Conservation (phyloP, 768 basidiomycete species). For the Clitopilus passeckerianus region DNA sequence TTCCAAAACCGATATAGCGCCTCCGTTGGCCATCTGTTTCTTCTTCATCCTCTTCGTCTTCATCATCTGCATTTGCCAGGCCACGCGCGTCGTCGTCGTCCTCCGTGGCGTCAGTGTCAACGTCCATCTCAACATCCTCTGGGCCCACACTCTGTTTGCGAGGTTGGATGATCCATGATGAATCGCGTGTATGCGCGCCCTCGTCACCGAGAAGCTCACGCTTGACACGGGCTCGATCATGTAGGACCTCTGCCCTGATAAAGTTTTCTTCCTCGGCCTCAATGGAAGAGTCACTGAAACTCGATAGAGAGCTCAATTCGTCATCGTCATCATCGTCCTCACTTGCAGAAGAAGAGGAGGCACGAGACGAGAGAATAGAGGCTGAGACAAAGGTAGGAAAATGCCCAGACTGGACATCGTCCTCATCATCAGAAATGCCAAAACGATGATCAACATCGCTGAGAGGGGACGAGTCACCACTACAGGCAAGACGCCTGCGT, state of each 20-base stretch:
- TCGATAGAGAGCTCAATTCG: not conserved
- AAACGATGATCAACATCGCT: slow-evolving; percentile 30
- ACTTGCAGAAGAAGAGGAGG: slow-evolving; percentile 33
- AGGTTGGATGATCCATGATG: slow-evolving; percentile 66
- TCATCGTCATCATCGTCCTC: slow-evolving; percentile 25
- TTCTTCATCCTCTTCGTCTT: slow-evolving; percentile 35
- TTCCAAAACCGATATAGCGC: slow-evolving; percentile 60
- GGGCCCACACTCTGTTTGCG: slow-evolving; percentile 66
- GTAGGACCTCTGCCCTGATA: slow-evolving; percentile 40
- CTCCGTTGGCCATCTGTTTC: slow-evolving; percentile 39
- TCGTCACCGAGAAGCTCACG: slow-evolving; percentile 59
- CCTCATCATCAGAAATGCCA: slow-evolving; percentile 23
- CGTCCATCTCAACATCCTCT: slow-evolving; percentile 62
- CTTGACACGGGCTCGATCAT: slow-evolving; percentile 47
- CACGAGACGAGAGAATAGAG: slow-evolving; percentile 45
- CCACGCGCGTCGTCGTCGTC: slow-evolving; percentile 42
- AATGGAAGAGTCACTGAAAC: slow-evolving; percentile 45
- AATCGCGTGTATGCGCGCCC: slow-evolving; percentile 31
- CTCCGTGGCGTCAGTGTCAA: slow-evolving; percentile 55
- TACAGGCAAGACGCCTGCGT: slow-evolving; percentile 23
- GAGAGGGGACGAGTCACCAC: slow-evolving; percentile 26
- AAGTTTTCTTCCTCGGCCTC: slow-evolving; percentile 61
- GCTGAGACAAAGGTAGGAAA: slow-evolving; percentile 72
- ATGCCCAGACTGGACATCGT: slow-evolving; percentile 27
- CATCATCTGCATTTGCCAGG: slow-evolving; percentile 25